A percentile compares a stretch with the other conserved stretches of the same genome.
These are phyloP conservation scores for Eimeria necatrix DNA, from an alignment of 169 alveolate species.

Conservation along the genomic window DNA sequence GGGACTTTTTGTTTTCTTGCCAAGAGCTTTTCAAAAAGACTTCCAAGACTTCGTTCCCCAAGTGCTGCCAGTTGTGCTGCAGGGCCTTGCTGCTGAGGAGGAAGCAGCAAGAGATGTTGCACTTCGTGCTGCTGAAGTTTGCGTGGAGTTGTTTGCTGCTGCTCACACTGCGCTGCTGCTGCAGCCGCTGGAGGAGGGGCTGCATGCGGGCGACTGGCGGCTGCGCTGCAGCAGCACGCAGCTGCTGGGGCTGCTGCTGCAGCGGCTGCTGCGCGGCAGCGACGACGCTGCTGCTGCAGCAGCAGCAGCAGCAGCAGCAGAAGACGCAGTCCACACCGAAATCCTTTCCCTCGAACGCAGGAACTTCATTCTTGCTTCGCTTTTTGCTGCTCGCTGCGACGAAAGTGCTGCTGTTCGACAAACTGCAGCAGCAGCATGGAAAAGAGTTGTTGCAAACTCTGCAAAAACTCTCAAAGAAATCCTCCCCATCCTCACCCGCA, in stretches of 20 bases:
- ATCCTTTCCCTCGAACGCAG: slow-evolving; percentile 86
- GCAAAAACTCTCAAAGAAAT: slow-evolving; percentile 86
- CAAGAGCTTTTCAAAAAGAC: slow-evolving; percentile 82
- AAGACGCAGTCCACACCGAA: slow-evolving; percentile 81
- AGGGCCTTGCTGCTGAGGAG: slow-evolving; percentile 84
- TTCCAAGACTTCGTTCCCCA: slow-evolving; percentile 83
- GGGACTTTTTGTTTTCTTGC: slow-evolving; percentile 87
- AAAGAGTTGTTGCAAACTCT: slow-evolving; percentile 86
- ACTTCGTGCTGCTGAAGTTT: slow-evolving; percentile 84
- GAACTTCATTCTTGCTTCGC: slow-evolving; percentile 85
- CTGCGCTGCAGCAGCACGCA: slow-evolving; percentile 85
- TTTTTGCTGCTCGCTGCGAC: slow-evolving; percentile 86
- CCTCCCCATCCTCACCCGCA: slow-evolving; percentile 83
- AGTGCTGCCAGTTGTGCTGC: slow-evolving; percentile 81
- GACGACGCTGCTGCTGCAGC: slow-evolving; percentile 12
- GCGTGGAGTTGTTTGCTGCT: slow-evolving; percentile 86
- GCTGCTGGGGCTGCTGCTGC: slow-evolving; percentile 86
- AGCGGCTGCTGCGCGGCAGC: slow-evolving; percentile 78
- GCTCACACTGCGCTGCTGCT: slow-evolving; percentile 86
- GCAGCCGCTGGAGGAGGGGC: slow-evolving; percentile 86
- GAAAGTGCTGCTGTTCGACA: slow-evolving; percentile 84
- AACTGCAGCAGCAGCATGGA: slow-evolving; percentile 86
- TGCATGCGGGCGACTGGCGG: slow-evolving; percentile 84
- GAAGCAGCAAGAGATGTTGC: slow-evolving; percentile 87
- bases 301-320: too few species aligned